Percentiles rank a stretch among this genome's conserved stretches.
These are phyloP conservation scores for Boletus tomentosulus DNA, from an alignment of 768 basidiomycete genomes.

Conservation along the genomic window DNA sequence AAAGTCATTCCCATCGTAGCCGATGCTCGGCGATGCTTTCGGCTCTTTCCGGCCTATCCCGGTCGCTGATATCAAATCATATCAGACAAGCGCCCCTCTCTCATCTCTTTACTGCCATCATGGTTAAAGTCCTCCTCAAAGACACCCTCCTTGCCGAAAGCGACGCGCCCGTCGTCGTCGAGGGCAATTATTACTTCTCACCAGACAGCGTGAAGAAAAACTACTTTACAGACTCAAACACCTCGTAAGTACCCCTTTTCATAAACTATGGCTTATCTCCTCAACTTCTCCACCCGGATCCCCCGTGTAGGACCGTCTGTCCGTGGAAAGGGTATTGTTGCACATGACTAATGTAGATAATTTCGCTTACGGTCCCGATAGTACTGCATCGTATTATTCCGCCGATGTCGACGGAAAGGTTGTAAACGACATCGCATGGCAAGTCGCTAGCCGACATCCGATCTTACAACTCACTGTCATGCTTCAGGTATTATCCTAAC, in stretches of 20 bases:
- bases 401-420: conserved; percentile 44
- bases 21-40: conserved; percentile 4
- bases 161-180: conserved; percentile 50
- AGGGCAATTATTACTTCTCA: conserved; percentile 75
- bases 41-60: conserved; percentile 17
- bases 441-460: conserved; percentile 15
- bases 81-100: conserved; percentile 2
- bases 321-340: conserved; percentile 64
- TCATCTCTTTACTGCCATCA: conserved; percentile 1
- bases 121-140: conserved; percentile 51
- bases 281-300: not conserved
- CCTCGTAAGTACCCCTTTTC: conserved; percentile 37
- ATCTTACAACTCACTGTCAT: not conserved
- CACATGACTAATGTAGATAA: not conserved
- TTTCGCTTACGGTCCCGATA: not conserved
- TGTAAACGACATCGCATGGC: conserved; percentile 67
- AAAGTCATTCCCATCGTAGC: conserved; percentile 2
- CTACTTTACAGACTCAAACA: conserved; percentile 48
- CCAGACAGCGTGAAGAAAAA: conserved; percentile 45
- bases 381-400: conserved; percentile 65
- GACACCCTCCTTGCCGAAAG: conserved; percentile 56
- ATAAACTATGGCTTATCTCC: conserved; percentile 1
- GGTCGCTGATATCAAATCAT: not conserved
- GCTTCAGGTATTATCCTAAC: conserved; percentile 62
- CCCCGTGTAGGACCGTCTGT: conserved; percentile 45